phyloP scores from a whole-genome alignment of 2,329 filamentous ascomycete genomes.

The Leptographium procerum region DNA sequence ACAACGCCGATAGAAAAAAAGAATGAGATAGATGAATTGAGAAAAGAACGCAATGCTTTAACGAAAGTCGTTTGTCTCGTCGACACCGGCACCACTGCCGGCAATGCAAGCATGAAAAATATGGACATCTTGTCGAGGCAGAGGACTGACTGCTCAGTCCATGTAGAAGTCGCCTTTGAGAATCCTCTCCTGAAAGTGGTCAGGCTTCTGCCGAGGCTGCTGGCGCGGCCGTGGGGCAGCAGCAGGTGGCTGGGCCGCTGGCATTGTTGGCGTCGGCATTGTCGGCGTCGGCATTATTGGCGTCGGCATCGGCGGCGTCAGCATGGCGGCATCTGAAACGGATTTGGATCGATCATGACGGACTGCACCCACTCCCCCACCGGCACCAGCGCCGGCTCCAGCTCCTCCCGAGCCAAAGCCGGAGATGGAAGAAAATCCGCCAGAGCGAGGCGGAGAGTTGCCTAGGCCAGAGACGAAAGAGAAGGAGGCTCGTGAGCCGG shows the following conservation, averaged over 20 bases:
- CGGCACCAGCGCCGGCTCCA: slow-evolving; percentile 12
- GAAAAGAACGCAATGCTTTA: not conserved
- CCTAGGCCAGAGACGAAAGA: slow-evolving; percentile 37
- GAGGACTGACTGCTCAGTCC: slow-evolving; percentile 48
- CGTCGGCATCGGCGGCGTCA: slow-evolving; percentile 14
- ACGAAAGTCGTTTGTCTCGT: not conserved
- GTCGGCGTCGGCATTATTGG: slow-evolving; percentile 14
- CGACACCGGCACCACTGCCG: not conserved
- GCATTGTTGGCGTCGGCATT: slow-evolving; percentile 14
- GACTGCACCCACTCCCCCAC: not conserved
- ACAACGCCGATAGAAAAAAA: too few species aligned
- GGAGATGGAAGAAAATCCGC: slow-evolving; percentile 4
- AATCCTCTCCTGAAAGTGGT: slow-evolving; percentile 93
- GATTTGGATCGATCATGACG: slow-evolving; percentile 58
- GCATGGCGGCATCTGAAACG: slow-evolving; percentile 54
- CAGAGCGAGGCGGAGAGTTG: slow-evolving; percentile 30
- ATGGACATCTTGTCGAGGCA: not conserved
- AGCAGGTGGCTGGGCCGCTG: slow-evolving; percentile 40
- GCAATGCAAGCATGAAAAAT: not conserved
- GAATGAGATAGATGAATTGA: too few species aligned
- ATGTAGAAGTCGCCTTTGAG: slow-evolving; percentile 97
- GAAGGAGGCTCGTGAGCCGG: slow-evolving; percentile 46
- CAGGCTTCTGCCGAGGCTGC: slow-evolving; percentile 57
- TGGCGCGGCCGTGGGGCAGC: slow-evolving; percentile 35
- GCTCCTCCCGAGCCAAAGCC: slow-evolving; percentile 7